Conservation (phyloP, 148 eudicot species). For the Tetragonia tetragonoides region DNA sequence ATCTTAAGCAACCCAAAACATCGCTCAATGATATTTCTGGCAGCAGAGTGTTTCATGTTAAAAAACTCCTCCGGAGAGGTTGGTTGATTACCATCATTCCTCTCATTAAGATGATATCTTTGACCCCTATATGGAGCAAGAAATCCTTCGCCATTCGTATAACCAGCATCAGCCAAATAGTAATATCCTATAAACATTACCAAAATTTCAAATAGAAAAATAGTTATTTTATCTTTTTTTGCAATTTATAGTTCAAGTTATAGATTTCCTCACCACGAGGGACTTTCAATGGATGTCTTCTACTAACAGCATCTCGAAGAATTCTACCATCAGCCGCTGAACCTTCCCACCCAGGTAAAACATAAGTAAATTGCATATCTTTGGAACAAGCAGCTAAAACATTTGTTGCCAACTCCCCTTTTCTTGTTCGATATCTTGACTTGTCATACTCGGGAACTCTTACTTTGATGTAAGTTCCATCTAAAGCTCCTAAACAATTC, state of each 20-base stretch:
- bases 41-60: conserved; percentile 6
- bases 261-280: conserved; percentile 8
- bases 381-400: conserved; percentile 4
- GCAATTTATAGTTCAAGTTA: not conserved
- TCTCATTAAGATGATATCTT: conserved; percentile 21
- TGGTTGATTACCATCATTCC: conserved; percentile 16
- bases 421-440: conserved; percentile 17
- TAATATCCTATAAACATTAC: conserved; percentile 4
- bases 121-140: conserved; percentile 16
- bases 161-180: conserved; percentile 18
- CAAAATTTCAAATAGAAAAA: not conserved
- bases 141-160: conserved; percentile 12
- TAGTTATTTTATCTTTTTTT: too few species aligned
- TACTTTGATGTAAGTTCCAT: conserved; percentile 13
- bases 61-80: conserved; percentile 1
- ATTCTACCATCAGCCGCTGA: conserved; percentile 14
- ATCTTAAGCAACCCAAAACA: conserved; percentile 20
- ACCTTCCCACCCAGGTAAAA: conserved; percentile 19
- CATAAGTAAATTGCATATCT: conserved; percentile 10
- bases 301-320: conserved; percentile 10
- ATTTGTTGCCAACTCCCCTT: conserved; percentile 20
- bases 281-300: conserved; percentile 10
- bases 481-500: conserved; percentile 8
- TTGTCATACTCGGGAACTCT: not conserved
- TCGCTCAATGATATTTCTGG: conserved; percentile 17